Conservation (phyloP, 2,329 filamentous ascomycete species). For the Pochonia chlamydosporia region DNA sequence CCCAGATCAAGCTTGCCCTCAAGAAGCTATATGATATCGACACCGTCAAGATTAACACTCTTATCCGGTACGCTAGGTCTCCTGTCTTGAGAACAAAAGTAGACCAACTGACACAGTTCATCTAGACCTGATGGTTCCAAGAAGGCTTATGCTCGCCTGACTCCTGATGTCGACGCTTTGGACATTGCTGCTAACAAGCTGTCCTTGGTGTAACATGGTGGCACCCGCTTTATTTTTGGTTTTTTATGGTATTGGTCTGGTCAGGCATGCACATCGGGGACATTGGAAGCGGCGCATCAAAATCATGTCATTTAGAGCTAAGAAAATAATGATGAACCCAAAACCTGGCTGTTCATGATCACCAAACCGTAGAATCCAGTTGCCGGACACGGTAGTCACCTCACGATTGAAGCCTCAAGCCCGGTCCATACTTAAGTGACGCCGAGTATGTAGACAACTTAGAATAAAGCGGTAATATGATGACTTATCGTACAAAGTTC, state of each 20-base stretch:
- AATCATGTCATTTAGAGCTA: conserved; percentile 26
- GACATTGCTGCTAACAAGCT: conserved; percentile 99
- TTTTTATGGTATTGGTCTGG: conserved; percentile 36
- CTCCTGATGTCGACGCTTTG: conserved; percentile 93
- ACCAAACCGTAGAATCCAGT: neutral
- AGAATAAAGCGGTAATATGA: too few relatives aligned
- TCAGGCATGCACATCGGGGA: conserved; percentile 28
- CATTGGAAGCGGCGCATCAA: conserved; percentile 32
- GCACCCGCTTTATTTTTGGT: conserved; percentile 16
- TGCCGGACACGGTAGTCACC: neutral
- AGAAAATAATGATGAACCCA: conserved; percentile 25
- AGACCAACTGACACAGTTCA: neutral
- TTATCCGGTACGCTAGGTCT: conserved; percentile 69
- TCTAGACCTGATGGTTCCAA: conserved; percentile 85
- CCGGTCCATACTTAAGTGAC: too few relatives aligned
- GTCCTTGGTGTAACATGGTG: conserved; percentile 78
- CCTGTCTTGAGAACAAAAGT: too few relatives aligned
- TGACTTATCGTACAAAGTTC: neutral
- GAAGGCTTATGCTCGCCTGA: conserved; percentile 97
- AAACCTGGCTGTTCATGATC: conserved; percentile 17
- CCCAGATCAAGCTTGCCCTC: conserved; percentile 94
- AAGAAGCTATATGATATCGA: conserved; percentile 99
- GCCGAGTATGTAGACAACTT: too few relatives aligned
- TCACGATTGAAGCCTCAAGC: too few relatives aligned
- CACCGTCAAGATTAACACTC: conserved; percentile 97